These are phyloP conservation scores for Penicillium sp. DNA, from an alignment of 2,329 filamentous ascomycete species.

Conservation along the genomic window DNA sequence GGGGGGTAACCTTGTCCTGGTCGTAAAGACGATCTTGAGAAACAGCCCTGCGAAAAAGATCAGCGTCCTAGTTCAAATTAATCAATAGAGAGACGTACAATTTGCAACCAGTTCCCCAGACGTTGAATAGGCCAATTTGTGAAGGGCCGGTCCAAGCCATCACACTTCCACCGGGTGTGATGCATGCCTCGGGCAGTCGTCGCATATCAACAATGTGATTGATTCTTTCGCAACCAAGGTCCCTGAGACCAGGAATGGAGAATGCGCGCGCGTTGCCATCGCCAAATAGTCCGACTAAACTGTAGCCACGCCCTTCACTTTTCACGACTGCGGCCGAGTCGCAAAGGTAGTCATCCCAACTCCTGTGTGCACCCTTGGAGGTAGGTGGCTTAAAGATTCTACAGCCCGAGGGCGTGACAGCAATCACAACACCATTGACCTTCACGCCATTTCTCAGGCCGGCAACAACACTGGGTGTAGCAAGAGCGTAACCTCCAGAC, in stretches of 20 bases:
- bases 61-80: constrained; percentile 9
- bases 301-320: constrained; percentile 71
- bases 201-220: constrained; percentile 68
- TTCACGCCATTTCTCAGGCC: constrained; percentile 71
- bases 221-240: constrained; percentile 69
- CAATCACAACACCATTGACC: constrained; percentile 77
- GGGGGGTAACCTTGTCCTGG: constrained; percentile 67
- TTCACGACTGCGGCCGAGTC: constrained; percentile 75
- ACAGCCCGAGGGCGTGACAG: constrained; percentile 70
- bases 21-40: constrained; percentile 76
- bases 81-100: constrained; percentile 50
- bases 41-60: constrained; percentile 36
- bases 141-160: constrained; percentile 86
- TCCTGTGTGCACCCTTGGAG: constrained; percentile 86
- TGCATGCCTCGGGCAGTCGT: constrained; percentile 66
- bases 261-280: constrained; percentile 78
- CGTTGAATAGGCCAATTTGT: constrained; percentile 76
- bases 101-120: constrained; percentile 73
- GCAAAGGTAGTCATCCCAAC: constrained; percentile 80
- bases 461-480: constrained; percentile 72
- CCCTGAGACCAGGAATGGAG: constrained; percentile 82
- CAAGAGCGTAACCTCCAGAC: constrained; percentile 70
- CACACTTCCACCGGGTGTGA: constrained; percentile 76
- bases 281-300: constrained; percentile 79
- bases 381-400: constrained; percentile 83